Conservation (phyloP, 2,329 filamentous ascomycete genomes). For the Cercospora berteroae region DNA sequence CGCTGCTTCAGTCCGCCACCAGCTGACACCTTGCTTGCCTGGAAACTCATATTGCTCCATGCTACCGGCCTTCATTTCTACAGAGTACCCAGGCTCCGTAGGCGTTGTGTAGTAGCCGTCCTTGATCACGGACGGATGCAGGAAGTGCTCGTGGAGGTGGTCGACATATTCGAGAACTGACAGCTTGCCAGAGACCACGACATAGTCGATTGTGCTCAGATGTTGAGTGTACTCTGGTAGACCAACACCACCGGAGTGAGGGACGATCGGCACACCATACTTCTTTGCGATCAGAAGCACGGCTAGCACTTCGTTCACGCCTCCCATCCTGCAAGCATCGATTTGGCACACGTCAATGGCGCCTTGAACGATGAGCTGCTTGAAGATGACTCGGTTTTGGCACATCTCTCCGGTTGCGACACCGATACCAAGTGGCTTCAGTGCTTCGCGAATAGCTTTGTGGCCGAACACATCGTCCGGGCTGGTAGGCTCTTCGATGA, state of each 20-base stretch:
- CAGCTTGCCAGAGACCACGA: conserved; percentile 76
- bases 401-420: conserved; percentile 94
- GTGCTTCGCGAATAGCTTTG: conserved; percentile 77
- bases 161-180: conserved; percentile 84
- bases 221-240: conserved; percentile 94
- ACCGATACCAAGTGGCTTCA: conserved; percentile 71
- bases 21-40: conserved; percentile 73
- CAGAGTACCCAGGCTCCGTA: conserved; percentile 78
- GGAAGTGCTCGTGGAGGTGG: conserved; percentile 89
- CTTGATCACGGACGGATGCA: conserved; percentile 74
- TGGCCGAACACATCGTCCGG: conserved; percentile 89
- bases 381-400: conserved; percentile 92
- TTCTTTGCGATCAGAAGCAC: conserved; percentile 83
- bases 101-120: conserved; percentile 88
- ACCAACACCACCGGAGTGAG: conserved; percentile 85
- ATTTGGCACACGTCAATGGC: conserved; percentile 88
- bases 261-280: conserved; percentile 76
- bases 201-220: conserved; percentile 87
- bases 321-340: conserved; percentile 84
- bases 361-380: conserved; percentile 76
- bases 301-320: conserved; percentile 89
- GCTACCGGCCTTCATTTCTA: conserved; percentile 87
- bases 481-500: conserved; percentile 86
- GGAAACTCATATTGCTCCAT: conserved; percentile 79
- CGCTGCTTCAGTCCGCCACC: conserved; percentile 83